Evolutionary conservation across 73 alveolate genomes (phyloP).

Genomic region (Effrenium voratum): DNA sequence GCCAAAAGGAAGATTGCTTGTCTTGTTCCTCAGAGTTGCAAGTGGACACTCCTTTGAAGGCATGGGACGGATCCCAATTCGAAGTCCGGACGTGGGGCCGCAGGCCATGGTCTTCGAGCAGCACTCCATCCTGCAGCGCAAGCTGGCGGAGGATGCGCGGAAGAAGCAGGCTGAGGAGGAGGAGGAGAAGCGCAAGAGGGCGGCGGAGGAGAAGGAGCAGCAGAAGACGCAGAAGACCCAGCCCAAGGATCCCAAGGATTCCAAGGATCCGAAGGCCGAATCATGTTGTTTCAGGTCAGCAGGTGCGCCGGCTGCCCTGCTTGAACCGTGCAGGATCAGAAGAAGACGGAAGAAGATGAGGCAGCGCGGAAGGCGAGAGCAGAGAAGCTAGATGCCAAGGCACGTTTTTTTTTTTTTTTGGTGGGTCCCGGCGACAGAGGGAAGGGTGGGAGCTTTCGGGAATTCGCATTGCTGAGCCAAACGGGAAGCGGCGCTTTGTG

Average conservation of each 20-base stretch:
- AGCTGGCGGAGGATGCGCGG: conserved; percentile 89
- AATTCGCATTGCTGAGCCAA: too few species aligned
- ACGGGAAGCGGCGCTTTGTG: too few species aligned
- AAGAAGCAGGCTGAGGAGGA: conserved; percentile 47
- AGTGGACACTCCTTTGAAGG: background rate
- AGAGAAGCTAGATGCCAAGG: conserved; percentile 64
- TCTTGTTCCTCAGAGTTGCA: background rate
- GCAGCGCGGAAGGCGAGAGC: conserved; percentile 27
- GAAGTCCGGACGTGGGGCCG: background rate
- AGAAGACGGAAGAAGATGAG: conserved; percentile 40
- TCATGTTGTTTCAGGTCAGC: too few species aligned
- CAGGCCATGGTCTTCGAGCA: conserved; percentile 87
- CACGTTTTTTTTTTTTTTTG: background rate
- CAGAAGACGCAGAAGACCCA: background rate
- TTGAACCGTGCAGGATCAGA: background rate
- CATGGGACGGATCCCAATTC: background rate
- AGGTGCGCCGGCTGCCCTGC: too few species aligned
- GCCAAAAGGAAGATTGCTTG: too few species aligned
- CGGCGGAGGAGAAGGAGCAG: background rate
- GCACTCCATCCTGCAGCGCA: conserved; percentile 70
- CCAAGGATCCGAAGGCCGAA: too few species aligned
- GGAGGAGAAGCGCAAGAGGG: conserved; percentile 37
- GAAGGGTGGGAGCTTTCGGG: background rate
- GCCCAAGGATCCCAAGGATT: background rate
- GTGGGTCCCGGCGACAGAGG: background rate